Percentiles rank a stretch among this genome's conserved stretches.
phyloP scores from a whole-genome alignment of 2,329 filamentous ascomycete species.

The Akanthomyces uredinophilus region DNA sequence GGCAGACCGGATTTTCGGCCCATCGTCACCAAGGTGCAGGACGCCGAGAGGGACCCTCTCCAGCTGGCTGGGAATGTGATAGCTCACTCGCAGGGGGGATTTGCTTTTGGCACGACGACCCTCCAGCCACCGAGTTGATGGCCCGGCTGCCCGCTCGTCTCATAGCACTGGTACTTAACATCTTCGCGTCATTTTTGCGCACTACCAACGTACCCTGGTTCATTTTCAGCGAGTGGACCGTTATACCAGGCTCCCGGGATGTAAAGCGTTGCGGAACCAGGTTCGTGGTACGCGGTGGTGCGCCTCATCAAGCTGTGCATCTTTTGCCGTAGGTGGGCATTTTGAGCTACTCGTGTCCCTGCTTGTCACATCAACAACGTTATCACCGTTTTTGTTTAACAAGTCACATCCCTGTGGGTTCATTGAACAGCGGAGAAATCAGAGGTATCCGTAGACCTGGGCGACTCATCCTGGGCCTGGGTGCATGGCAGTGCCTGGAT shows the following conservation, averaged over 20 bases:
- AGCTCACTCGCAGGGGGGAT: slow-evolving; percentile 21
- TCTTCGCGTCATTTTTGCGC: slow-evolving; percentile 15
- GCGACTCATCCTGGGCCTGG: not conserved
- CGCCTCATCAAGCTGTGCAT: not conserved
- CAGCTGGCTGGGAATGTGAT: slow-evolving; percentile 19
- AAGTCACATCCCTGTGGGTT: slow-evolving; percentile 3
- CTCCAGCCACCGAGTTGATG: not conserved
- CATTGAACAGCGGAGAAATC: not conserved
- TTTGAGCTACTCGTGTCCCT: not conserved
- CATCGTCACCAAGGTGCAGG: slow-evolving; percentile 6
- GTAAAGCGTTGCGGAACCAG: slow-evolving; percentile 11
- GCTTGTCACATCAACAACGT: slow-evolving; percentile 5
- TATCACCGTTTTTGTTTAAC: slow-evolving; percentile 1
- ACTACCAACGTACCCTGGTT: slow-evolving; percentile 1
- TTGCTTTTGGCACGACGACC: slow-evolving; percentile 16
- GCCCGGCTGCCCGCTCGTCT: slow-evolving; percentile 3
- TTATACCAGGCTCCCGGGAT: slow-evolving; percentile 3
- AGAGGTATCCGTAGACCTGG: not conserved
- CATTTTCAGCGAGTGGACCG: slow-evolving; percentile 7
- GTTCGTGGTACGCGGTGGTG: slow-evolving; percentile 11
- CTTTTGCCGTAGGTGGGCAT: not conserved
- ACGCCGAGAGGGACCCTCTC: not conserved
- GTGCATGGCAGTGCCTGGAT: not conserved
- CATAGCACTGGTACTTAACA: no score
- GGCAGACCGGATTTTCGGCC: not conserved